Evolutionary conservation across 345 rosid genomes (phyloP).

Genomic region (Brassica juncea): DNA sequence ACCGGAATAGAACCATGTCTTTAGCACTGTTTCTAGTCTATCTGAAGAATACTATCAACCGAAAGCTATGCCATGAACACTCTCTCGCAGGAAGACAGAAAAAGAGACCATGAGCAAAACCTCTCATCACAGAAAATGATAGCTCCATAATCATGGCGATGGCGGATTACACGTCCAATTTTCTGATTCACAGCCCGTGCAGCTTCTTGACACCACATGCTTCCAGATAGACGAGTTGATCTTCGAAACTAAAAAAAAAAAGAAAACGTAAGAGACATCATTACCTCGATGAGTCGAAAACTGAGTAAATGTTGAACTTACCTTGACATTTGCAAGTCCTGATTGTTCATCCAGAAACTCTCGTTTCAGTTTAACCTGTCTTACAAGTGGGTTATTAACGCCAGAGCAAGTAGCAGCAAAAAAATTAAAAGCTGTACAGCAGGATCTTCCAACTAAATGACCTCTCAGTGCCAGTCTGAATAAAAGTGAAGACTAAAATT

Average conservation of each 20-base stretch:
- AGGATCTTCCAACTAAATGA: neutral
- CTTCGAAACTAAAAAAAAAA: slow-evolving; percentile 17
- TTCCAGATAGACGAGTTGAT: slow-evolving; percentile 61
- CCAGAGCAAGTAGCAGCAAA: neutral
- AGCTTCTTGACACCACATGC: slow-evolving; percentile 93
- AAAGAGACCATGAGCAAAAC: slow-evolving; percentile 24
- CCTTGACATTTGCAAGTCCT: slow-evolving; percentile 51
- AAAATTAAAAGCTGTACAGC: neutral
- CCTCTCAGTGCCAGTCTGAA: slow-evolving; percentile 18
- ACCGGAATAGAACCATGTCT: neutral
- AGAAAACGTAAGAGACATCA: slow-evolving; percentile 16
- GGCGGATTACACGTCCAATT: slow-evolving; percentile 96
- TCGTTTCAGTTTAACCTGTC: slow-evolving; percentile 86
- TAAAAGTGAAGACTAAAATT: slow-evolving; percentile 3
- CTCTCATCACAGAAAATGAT: slow-evolving; percentile 93
- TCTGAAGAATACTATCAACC: slow-evolving; percentile 9
- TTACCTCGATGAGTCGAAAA: slow-evolving; percentile 28
- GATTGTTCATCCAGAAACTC: slow-evolving; percentile 71
- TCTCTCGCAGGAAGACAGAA: slow-evolving; percentile 4
- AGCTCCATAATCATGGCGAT: slow-evolving; percentile 90
- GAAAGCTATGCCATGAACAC: slow-evolving; percentile 16
- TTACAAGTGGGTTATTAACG: slow-evolving; percentile 11
- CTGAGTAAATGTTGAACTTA: slow-evolving; percentile 28
- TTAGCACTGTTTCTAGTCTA: slow-evolving; percentile 6
- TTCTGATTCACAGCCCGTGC: slow-evolving; percentile 95